Evolutionary conservation across 768 basidiomycete species (phyloP), one percentile per base, ranked within the genome.

Genomic region (Lactarius pseudohatsudake): DNA sequence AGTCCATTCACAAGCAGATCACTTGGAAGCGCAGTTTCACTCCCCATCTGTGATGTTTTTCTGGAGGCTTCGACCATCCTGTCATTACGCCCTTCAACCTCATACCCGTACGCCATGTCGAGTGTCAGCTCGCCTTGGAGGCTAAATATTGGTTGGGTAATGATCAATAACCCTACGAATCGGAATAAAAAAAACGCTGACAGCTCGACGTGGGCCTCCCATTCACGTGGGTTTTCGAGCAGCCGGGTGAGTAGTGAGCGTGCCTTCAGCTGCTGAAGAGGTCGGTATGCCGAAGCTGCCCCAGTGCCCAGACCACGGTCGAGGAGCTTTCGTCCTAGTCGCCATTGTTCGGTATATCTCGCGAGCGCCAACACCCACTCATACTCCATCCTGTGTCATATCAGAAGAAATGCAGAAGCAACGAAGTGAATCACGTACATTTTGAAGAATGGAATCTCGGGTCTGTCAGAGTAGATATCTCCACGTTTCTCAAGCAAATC

Each of bases 401-500:
- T 62, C 22, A 50, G 16, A 10, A 20, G 13, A 40, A 34, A 36
- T 41, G 30, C 10, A 9, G 10, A 20, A 18, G 54, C 36, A 10
- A 22, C 4, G 0, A 8, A 10, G 13, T 34, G 18, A 32, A 16
- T 36, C 32, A 53, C 47, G 2, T 41, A 65, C 67, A 68, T 65
- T 16, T 68, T 56, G 11, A 11, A 18, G 16, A 66, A 22, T 0
- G 64, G 43, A 8, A 61, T 16, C 18, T 11, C 32, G 28, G 64
- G 56, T 0, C 68, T 61, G 43, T 59, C 64, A 16, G 60, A 66
- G 22, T 56, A 69, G 4, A 58, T 82, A n/a, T 79, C 71, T 61
- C 84, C 81, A 59, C 83, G 79, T 71, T 80, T 84, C 50, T 85
- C 85, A 32, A 87, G 75, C 26, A 87, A 74, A 61, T 81, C 83